phyloP scores from a whole-genome alignment of 2,329 filamentous ascomycete genomes.

The Verticillium dahliae region DNA sequence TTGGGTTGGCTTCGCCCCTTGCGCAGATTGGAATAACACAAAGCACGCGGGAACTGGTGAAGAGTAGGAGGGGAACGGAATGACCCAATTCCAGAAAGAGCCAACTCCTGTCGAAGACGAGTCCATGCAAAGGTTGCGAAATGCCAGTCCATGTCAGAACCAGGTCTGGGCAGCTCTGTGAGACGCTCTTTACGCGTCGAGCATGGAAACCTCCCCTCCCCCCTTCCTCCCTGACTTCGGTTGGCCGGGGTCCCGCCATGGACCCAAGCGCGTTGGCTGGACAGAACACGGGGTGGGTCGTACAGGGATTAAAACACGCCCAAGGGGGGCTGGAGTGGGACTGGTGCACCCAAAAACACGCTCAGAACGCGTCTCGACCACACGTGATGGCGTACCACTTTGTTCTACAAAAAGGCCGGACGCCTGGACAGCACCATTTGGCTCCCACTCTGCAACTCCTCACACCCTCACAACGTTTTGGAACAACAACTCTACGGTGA shows the following conservation, averaged over 20 bases:
- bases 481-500: neutral
- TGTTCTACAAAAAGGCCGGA: conserved; percentile 11
- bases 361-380: conserved; percentile 8
- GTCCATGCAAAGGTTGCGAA: neutral
- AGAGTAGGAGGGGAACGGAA: neutral
- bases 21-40: neutral
- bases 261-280: neutral
- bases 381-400: conserved; percentile 4
- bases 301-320: neutral
- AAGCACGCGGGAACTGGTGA: neutral
- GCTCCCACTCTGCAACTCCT: neutral
- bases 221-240: neutral
- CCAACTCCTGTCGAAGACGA: neutral
- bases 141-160: neutral
- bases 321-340: neutral
- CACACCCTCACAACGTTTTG: conserved; percentile 3
- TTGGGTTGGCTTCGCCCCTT: neutral
- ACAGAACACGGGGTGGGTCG: neutral
- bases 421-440: neutral
- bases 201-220: neutral
- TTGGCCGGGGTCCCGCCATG: neutral
- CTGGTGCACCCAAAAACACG: conserved; percentile 6
- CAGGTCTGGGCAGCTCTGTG: neutral
- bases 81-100: neutral
- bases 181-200: neutral